Evolutionary conservation across 768 basidiomycete species (phyloP).

Genomic region (Serendipita sp.): DNA sequence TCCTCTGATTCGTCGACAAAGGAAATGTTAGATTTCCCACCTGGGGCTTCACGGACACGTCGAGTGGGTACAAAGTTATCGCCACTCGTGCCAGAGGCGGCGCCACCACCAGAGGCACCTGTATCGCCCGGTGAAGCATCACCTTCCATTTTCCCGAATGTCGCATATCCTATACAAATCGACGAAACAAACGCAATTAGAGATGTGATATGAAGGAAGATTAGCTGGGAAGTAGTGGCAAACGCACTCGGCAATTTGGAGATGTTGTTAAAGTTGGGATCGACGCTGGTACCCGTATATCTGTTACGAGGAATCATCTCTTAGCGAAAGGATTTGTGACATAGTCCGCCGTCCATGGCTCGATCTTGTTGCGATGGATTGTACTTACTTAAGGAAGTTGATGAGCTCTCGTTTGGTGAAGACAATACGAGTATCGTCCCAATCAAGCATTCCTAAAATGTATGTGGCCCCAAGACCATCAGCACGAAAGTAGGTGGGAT

Average conservation of each 20-base stretch:
- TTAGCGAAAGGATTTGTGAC: slow-evolving; percentile 1
- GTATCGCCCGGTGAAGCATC: slow-evolving; percentile 14
- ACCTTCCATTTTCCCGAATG: slow-evolving; percentile 42
- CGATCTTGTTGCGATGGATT: background rate
- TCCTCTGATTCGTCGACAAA: slow-evolving; percentile 9
- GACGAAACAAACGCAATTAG: background rate
- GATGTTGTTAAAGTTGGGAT: slow-evolving; percentile 59
- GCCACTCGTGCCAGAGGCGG: slow-evolving; percentile 4
- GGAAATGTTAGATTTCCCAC: slow-evolving; percentile 8
- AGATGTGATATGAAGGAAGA: background rate
- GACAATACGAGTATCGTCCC: slow-evolving; percentile 59
- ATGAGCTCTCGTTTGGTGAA: slow-evolving; percentile 64
- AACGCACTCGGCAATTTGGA: slow-evolving; percentile 54
- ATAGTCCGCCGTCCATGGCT: background rate
- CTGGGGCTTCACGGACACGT: slow-evolving; percentile 12
- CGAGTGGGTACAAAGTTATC: slow-evolving; percentile 12
- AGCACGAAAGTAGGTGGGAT: background rate
- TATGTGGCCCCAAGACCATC: background rate
- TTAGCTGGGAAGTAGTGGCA: slow-evolving; percentile 11
- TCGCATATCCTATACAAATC: slow-evolving; percentile 41
- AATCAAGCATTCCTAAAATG: slow-evolving; percentile 54
- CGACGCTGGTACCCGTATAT: slow-evolving; percentile 58
- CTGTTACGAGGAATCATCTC: slow-evolving; percentile 20
- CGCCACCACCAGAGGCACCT: slow-evolving; percentile 7
- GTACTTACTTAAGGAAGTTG: slow-evolving; percentile 53